phyloP scores from a whole-genome alignment of 495 filamentous ascomycete species.

The Podospora fimiseda region DNA sequence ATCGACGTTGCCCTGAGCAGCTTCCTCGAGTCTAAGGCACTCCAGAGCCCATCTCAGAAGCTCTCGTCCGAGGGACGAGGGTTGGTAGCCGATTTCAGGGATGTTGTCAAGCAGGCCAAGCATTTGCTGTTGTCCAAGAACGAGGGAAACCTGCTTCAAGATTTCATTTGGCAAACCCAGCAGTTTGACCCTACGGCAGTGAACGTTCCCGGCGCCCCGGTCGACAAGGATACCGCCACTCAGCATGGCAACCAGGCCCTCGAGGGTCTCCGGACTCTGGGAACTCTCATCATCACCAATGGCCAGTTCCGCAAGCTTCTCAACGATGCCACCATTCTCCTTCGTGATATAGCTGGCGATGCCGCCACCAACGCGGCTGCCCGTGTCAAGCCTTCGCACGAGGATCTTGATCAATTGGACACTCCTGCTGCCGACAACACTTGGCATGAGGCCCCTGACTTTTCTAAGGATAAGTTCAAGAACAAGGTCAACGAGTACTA shows the following conservation, averaged over 20 bases:
- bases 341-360: conserved; percentile 88
- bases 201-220: conserved; percentile 53
- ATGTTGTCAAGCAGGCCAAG: conserved; percentile 87
- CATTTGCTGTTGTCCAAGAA: conserved; percentile 89
- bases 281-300: conserved; percentile 86
- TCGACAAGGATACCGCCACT: conserved; percentile 67
- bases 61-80: conserved; percentile 74
- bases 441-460: conserved; percentile 85
- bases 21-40: conserved; percentile 58
- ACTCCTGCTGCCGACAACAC: conserved; percentile 77
- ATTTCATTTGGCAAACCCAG: conserved; percentile 92
- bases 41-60: conserved; percentile 65
- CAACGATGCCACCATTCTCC: conserved; percentile 72
- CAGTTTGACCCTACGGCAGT: conserved; percentile 59
- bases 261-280: conserved; percentile 82
- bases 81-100: conserved; percentile 68
- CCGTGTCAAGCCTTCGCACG: conserved; percentile 69
- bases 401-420: conserved; percentile 73
- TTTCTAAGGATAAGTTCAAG: conserved; percentile 66
- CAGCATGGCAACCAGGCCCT: conserved; percentile 75
- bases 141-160: conserved; percentile 85
- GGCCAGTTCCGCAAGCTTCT: conserved; percentile 94
- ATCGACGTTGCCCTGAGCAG: conserved; percentile 92
- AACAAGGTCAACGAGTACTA: conserved; percentile 55
- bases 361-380: conserved; percentile 76